phyloP scores from a whole-genome alignment of 441 rosid species.

The Adansonia grandidieri region DNA sequence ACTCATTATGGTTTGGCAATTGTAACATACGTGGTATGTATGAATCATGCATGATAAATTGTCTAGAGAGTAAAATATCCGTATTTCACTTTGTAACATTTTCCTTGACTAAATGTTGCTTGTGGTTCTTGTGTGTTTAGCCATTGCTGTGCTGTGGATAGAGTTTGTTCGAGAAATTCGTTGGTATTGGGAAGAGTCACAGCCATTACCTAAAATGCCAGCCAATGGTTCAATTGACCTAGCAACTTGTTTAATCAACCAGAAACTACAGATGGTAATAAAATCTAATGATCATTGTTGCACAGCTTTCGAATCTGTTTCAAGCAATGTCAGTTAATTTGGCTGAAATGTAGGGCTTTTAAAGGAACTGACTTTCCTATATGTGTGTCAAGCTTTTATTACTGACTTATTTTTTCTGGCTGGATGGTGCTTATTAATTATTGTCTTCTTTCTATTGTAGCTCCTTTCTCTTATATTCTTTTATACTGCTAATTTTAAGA shows the following conservation, averaged over 20 bases:
- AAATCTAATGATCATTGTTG: slow-evolving; percentile 17
- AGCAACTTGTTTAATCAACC: slow-evolving; percentile 84
- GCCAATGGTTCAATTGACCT: slow-evolving; percentile 73
- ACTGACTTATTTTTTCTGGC: not conserved
- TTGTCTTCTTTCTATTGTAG: not conserved
- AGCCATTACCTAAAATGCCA: slow-evolving; percentile 79
- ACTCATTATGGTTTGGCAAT: slow-evolving; percentile 88
- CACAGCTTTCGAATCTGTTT: slow-evolving; percentile 17
- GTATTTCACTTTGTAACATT: slow-evolving; percentile 18
- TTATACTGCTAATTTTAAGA: slow-evolving; percentile 5
- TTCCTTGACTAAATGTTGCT: slow-evolving; percentile 28
- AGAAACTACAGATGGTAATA: slow-evolving; percentile 93
- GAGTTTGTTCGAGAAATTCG: slow-evolving; percentile 98
- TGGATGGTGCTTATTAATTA: not conserved
- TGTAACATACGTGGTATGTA: slow-evolving; percentile 91
- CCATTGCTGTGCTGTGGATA: slow-evolving; percentile 90
- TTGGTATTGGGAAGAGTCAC: slow-evolving; percentile 98
- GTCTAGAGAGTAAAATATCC: not conserved
- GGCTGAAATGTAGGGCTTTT: slow-evolving; percentile 16
- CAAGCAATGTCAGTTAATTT: slow-evolving; percentile 9
- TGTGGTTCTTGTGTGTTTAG: slow-evolving; percentile 46
- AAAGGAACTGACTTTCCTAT: slow-evolving; percentile 8
- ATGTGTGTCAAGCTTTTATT: slow-evolving; percentile 6
- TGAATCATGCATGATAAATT: not conserved
- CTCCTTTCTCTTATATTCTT: not conserved